A percentile compares a stretch with the other conserved stretches of the same genome.
These are phyloP conservation scores for Lipomyces starkeyi DNA, from an alignment of 805 yeast species.

Conservation along the genomic window DNA sequence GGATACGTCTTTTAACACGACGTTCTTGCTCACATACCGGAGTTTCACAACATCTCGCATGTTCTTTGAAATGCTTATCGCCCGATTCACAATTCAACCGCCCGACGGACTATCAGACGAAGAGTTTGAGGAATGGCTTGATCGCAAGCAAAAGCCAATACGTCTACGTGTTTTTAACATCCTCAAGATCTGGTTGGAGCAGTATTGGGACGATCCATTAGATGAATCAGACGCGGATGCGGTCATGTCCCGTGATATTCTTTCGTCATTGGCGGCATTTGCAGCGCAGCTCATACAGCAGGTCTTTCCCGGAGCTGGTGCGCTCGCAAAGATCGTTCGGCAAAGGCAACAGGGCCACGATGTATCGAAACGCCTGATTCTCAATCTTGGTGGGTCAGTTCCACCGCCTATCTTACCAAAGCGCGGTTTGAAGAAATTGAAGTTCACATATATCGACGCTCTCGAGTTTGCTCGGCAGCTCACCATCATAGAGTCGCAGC, in stretches of 20 bases:
- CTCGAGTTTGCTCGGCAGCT: constrained; percentile 82
- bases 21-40: constrained; percentile 76
- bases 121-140: constrained; percentile 78
- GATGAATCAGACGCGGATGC: constrained; percentile 40
- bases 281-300: constrained; percentile 24
- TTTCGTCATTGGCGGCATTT: constrained; percentile 24
- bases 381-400: constrained; percentile 24
- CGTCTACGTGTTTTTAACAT: constrained; percentile 66
- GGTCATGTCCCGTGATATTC: constrained; percentile 19
- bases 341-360: constrained; percentile 41
- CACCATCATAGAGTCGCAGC: constrained; percentile 72
- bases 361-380: constrained; percentile 18
- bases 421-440: constrained; percentile 40
- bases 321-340: constrained; percentile 50
- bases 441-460: constrained; percentile 68
- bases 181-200: constrained; percentile 67
- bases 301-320: constrained; percentile 30
- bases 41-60: constrained; percentile 74
- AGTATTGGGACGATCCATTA: constrained; percentile 72
- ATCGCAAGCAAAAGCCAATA: constrained; percentile 69
- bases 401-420: constrained; percentile 44
- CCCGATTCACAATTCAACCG: constrained; percentile 72
- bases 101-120: constrained; percentile 88
- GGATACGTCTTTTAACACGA: constrained; percentile 67
- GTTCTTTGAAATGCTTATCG: constrained; percentile 62